A percentile compares a stretch with the other conserved stretches of the same genome.
Conservation (phyloP, 2,329 filamentous ascomycete species). For the Diaporthe destruens region DNA sequence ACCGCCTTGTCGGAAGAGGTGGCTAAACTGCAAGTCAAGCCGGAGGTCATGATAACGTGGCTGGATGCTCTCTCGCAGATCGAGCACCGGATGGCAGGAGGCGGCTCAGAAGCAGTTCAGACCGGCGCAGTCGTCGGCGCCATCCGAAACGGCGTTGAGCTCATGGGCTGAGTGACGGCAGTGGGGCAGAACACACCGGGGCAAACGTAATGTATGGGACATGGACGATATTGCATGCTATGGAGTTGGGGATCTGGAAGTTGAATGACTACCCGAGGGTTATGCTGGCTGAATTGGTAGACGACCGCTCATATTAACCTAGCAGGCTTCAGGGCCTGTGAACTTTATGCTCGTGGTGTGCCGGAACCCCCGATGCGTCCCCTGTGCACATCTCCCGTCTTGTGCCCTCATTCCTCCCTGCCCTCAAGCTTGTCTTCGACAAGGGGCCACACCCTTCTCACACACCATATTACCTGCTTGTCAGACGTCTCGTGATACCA, state of each 20-base stretch:
- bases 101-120: constrained; percentile 88
- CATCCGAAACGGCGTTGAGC: constrained; percentile 85
- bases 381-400: not conserved
- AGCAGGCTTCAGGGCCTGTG: not conserved
- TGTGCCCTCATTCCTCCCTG: not conserved
- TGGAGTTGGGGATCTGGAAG: constrained; percentile 32
- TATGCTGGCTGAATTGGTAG: constrained; percentile 25
- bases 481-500: constrained; percentile 38
- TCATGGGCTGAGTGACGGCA: constrained; percentile 57
- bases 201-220: not conserved
- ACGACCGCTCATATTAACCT: constrained; percentile 10
- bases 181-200: not conserved
- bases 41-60: constrained; percentile 92
- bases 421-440: constrained; percentile 4
- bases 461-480: constrained; percentile 25
- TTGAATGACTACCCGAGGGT: constrained; percentile 25
- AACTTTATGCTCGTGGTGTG: not conserved
- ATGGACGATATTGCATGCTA: constrained; percentile 31
- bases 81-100: constrained; percentile 90
- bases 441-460: constrained; percentile 29
- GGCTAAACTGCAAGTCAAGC: constrained; percentile 82
- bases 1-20: constrained; percentile 88
- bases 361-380: not conserved
- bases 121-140: constrained; percentile 94
- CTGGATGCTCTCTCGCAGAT: constrained; percentile 91